Percentiles rank a stretch among this genome's conserved stretches.
Evolutionary conservation across 2,329 filamentous ascomycete genomes (phyloP).

Genomic region (Colletotrichum sp.): DNA sequence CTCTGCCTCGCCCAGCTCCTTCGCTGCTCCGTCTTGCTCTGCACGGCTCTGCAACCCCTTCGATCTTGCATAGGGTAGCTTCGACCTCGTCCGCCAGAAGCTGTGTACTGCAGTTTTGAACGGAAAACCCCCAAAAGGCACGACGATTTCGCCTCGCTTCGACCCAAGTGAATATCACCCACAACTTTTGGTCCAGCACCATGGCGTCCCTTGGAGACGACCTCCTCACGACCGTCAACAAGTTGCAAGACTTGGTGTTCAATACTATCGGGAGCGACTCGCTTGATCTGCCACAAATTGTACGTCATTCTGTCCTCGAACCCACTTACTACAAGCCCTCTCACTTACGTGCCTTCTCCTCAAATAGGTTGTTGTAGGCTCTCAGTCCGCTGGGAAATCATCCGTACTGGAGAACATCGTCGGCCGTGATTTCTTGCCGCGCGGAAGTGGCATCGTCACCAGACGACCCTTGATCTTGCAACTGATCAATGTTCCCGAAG

Average conservation of each 20-base stretch:
- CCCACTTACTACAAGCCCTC: background rate
- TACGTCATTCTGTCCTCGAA: slow-evolving; percentile 51
- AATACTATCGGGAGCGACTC: slow-evolving; percentile 99
- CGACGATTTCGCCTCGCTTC: background rate
- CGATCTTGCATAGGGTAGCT: background rate
- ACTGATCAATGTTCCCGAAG: slow-evolving; percentile 89
- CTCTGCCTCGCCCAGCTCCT: background rate
- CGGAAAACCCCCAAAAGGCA: background rate
- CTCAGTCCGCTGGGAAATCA: slow-evolving; percentile 97
- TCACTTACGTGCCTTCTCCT: background rate
- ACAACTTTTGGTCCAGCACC: slow-evolving; percentile 27
- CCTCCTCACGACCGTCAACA: slow-evolving; percentile 94
- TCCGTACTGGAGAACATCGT: slow-evolving; percentile 99
- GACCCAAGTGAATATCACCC: background rate
- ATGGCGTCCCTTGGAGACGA: slow-evolving; percentile 98
- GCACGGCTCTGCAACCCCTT: background rate
- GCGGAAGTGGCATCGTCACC: slow-evolving; percentile 96
- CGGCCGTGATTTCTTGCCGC: slow-evolving; percentile 93
- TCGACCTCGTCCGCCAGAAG: background rate
- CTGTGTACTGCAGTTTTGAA: background rate
- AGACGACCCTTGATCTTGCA: slow-evolving; percentile 93
- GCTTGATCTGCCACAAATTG: slow-evolving; percentile 96
- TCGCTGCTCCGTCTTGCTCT: background rate
- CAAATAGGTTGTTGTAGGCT: slow-evolving; percentile 90
- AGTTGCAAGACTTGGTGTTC: slow-evolving; percentile 97